These are phyloP conservation scores for Rhododendron kiyosumense DNA, from an alignment of 148 eudicot genomes.

Conservation along the genomic window DNA sequence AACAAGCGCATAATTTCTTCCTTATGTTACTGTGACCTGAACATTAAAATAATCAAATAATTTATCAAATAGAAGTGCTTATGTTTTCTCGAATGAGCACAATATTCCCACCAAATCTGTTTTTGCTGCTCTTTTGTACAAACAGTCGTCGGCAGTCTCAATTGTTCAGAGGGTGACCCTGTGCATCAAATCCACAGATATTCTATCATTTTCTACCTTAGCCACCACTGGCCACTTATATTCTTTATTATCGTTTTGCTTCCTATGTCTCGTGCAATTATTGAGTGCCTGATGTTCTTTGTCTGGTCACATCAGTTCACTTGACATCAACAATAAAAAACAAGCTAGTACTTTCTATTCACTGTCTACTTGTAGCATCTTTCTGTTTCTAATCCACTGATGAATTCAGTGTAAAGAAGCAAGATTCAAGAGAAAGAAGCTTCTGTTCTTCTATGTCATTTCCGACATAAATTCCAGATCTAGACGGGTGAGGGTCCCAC, in stretches of 20 bases:
- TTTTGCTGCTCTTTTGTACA: not conserved
- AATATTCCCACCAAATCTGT: not conserved
- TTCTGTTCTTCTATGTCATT: not conserved
- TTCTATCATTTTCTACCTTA: conserved; percentile 22
- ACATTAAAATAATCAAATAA: not conserved
- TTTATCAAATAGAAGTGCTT: not conserved
- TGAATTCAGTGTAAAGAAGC: not conserved
- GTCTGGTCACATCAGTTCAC: conserved; percentile 23
- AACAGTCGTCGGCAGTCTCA: not conserved
- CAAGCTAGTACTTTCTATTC: not conserved
- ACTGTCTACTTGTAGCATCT: conserved; percentile 9
- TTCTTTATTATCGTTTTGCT: conserved; percentile 6
- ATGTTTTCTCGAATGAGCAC: not conserved
- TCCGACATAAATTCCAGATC: conserved; percentile 5
- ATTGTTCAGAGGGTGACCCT: not conserved
- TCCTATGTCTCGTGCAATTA: conserved; percentile 14
- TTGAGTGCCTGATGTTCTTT: conserved; percentile 16
- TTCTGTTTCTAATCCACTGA: not conserved
- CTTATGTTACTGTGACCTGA: not conserved
- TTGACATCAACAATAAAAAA: not conserved
- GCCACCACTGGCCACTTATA: not conserved
- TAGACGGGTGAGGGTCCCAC: conserved; percentile 17
- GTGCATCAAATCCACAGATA: conserved; percentile 9
- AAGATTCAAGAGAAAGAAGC: not conserved
- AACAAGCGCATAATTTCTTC: not conserved